Conservation (phyloP, 139 green algal genomes). For the Coelastrella sp. region DNA sequence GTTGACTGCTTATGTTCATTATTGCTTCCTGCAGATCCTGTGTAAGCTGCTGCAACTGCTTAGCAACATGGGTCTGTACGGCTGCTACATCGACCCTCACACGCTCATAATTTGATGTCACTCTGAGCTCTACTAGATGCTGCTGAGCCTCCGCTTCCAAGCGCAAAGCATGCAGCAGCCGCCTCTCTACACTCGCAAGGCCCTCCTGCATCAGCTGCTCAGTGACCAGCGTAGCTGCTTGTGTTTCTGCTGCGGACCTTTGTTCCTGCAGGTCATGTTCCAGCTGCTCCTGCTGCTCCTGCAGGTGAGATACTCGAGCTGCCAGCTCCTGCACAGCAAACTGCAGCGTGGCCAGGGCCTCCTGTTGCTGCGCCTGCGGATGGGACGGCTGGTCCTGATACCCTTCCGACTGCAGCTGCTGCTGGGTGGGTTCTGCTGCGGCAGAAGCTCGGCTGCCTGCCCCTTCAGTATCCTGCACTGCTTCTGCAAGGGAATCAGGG, state of each 20-base stretch:
- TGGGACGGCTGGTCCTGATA: neutral
- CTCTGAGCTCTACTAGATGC: neutral
- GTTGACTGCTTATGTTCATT: neutral
- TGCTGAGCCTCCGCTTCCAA: constrained; percentile 7
- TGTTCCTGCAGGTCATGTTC: neutral
- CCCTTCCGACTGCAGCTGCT: too few relatives aligned
- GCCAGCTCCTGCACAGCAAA: neutral
- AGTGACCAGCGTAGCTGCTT: neutral
- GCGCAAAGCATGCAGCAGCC: constrained; percentile 4
- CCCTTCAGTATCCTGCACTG: too few relatives aligned
- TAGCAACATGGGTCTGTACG: neutral
- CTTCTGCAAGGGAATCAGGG: too few relatives aligned
- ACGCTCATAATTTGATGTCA: neutral
- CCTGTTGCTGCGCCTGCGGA: neutral
- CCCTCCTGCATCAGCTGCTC: neutral
- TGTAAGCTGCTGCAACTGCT: constrained; percentile 5
- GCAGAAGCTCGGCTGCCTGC: too few relatives aligned
- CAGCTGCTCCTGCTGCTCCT: neutral
- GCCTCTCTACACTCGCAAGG: neutral
- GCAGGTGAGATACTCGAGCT: neutral
- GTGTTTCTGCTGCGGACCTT: neutral
- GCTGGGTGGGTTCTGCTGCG: too few relatives aligned
- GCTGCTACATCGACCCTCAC: neutral
- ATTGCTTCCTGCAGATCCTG: neutral
- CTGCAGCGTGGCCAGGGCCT: neutral